Evolutionary conservation across 306 rosid genomes (phyloP).

Genomic region (Boehmeria nivea): DNA sequence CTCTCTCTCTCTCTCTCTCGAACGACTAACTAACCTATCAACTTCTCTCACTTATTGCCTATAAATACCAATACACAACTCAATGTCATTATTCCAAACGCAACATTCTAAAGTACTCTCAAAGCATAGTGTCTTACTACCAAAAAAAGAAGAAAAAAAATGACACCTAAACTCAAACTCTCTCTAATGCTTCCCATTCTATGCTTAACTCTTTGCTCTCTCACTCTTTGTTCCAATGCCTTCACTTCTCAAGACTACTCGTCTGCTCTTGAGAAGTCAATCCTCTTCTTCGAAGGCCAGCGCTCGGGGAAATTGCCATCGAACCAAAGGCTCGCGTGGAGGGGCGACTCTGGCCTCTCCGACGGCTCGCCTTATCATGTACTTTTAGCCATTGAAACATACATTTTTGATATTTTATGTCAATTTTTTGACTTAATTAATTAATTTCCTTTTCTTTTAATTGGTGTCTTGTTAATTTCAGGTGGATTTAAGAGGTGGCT

Average conservation of each 20-base stretch:
- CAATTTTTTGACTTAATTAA: background rate
- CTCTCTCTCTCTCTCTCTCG: slow-evolving; percentile 8
- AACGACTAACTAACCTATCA: slow-evolving; percentile 39
- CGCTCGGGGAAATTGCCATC: slow-evolving; percentile 70
- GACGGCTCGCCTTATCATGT: slow-evolving; percentile 87
- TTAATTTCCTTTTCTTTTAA: background rate
- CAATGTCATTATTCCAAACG: background rate
- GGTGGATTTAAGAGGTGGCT: slow-evolving; percentile 87
- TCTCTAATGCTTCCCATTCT: slow-evolving; percentile 15
- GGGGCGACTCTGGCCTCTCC: slow-evolving; percentile 70
- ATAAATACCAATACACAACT: slow-evolving; percentile 25
- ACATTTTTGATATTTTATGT: background rate
- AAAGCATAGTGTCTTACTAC: too few relatives aligned
- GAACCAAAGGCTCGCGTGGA: slow-evolving; percentile 56
- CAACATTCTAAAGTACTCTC: slow-evolving; percentile 1
- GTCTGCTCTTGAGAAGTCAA: slow-evolving; percentile 67
- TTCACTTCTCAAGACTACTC: slow-evolving; percentile 59
- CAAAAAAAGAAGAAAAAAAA: slow-evolving; percentile 1
- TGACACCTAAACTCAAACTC: slow-evolving; percentile 28
- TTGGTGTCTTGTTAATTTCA: slow-evolving; percentile 35
- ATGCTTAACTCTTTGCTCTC: slow-evolving; percentile 25
- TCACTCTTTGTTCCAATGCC: slow-evolving; percentile 25
- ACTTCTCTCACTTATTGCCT: slow-evolving; percentile 19
- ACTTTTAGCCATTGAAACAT: background rate
- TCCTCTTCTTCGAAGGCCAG: slow-evolving; percentile 85